Base-by-base conservation (phyloP, 2,329 filamentous ascomycete genomes). In the Xylaria arbuscula region DNA sequence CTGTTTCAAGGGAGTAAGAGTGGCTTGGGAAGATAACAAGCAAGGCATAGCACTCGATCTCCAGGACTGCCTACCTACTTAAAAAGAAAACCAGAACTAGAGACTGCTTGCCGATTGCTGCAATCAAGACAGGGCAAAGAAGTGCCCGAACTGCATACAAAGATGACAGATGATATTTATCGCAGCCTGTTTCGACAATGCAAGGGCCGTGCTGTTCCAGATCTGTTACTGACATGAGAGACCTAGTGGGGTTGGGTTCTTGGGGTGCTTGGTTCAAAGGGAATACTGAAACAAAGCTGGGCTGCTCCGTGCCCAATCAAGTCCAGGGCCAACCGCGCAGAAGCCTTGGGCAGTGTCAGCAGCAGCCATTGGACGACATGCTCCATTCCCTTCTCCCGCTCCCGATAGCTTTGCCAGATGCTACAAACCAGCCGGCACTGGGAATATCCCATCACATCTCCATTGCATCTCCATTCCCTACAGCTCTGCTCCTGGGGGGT, bases 251-350 rank as follows among this genome's bases (percentile, higher is more conserved):
- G 68, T 62, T 63, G 17, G 62, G 62, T 47, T 60, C 68, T 64
- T 70, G 68, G 55, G 66, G 62, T 47, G 56, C 68, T 63, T 47
- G 56, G 67, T 63, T 60, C 63, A 70, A 67, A 66, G 36, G 53
- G 62, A 36, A 67, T 55, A 66, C 62, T 78, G 76, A 78, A 78
- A 78, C 76, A 67, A 60, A 72, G 72, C 58, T 59, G 60, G 72
- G 68, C 28, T 68, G 56, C 64, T 64, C 70, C 42, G 70, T 64
- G 74, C 71, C 77, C 77, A 78, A 78, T 78, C 68, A 67, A 74
- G 60, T 40, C 19, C 54, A 51, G 47, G 2, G 55, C 57, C 57
- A 51, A 67, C 68, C 69, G 72, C 72, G 45, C 69, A 66, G 73
- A 73, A 74, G 70, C 62, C 72, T 72, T 72, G n/a, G 13, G 45